A percentile compares a stretch with the other conserved stretches of the same genome.
These are phyloP conservation scores for Aspergillus mulundensis DNA, from an alignment of 495 filamentous ascomycete species.

Conservation along the genomic window DNA sequence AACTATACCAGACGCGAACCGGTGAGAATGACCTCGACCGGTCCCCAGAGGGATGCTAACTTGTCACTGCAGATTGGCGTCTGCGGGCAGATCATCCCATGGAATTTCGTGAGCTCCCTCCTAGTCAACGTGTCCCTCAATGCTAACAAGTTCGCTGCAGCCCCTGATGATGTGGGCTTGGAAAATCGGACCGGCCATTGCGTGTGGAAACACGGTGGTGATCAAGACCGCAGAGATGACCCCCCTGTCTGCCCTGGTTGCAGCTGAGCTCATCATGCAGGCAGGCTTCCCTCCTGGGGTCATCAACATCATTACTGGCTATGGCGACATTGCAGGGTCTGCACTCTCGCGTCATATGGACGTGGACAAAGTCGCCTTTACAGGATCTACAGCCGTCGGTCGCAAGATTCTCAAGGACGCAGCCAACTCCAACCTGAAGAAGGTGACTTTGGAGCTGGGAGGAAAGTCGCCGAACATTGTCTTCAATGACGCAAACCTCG, in stretches of 20 bases:
- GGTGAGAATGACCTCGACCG: constrained; percentile 8
- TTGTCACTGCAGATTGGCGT: constrained; percentile 16
- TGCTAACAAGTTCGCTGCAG: neutral
- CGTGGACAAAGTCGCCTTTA: constrained; percentile 68
- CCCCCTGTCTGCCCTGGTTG: constrained; percentile 80
- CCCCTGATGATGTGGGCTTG: constrained; percentile 47
- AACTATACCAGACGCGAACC: constrained; percentile 32
- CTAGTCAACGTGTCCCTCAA: constrained; percentile 41
- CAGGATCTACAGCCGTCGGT: constrained; percentile 23
- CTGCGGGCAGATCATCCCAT: constrained; percentile 34
- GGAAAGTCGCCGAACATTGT: constrained; percentile 44
- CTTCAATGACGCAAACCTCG: constrained; percentile 42
- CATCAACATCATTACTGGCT: constrained; percentile 80
- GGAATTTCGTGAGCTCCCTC: constrained; percentile 28
- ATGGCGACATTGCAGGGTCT: constrained; percentile 71
- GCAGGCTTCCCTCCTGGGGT: constrained; percentile 87
- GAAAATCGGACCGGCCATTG: constrained; percentile 55
- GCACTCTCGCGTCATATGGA: constrained; percentile 70
- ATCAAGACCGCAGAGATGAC: constrained; percentile 91
- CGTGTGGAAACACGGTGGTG: constrained; percentile 62
- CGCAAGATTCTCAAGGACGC: constrained; percentile 29
- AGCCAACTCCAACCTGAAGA: constrained; percentile 47
- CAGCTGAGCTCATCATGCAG: constrained; percentile 75
- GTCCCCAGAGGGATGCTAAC: no score
- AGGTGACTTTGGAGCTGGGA: constrained; percentile 42